Evolutionary conservation across 352 stramenopile species (phyloP).

Genomic region (Pythium scleroteichum): DNA sequence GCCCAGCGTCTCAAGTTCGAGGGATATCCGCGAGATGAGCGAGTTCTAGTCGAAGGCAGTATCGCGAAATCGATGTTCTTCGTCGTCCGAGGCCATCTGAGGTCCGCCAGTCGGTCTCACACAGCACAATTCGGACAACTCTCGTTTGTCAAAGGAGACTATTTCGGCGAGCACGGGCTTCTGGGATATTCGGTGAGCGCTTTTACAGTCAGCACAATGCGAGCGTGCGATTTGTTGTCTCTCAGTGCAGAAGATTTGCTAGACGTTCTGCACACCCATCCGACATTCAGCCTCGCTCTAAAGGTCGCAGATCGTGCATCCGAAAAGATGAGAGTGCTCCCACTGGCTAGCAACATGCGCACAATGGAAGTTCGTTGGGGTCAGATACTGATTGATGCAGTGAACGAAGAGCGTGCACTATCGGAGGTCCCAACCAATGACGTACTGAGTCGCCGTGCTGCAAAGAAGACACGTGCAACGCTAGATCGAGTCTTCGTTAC

Average conservation of each 20-base stretch:
- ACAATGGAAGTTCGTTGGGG: constrained; percentile 51
- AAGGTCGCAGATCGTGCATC: constrained; percentile 38
- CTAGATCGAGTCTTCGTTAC: constrained; percentile 35
- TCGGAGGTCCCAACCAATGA: constrained; percentile 8
- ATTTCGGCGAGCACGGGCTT: constrained; percentile 62
- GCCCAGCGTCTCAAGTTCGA: constrained; percentile 56
- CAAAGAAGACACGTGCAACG: constrained; percentile 32
- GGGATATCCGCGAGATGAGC: constrained; percentile 57
- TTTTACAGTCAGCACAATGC: constrained; percentile 49
- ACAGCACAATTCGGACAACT: constrained; percentile 21
- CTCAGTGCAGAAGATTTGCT: constrained; percentile 44
- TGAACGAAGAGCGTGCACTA: constrained; percentile 35
- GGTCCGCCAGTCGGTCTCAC: constrained; percentile 35
- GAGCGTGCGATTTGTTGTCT: constrained; percentile 60
- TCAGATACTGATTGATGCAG: constrained; percentile 30
- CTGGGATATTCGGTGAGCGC: constrained; percentile 51
- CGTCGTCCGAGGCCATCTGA: constrained; percentile 51
- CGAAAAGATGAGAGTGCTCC: constrained; percentile 23
- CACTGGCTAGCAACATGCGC: constrained; percentile 11
- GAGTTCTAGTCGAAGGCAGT: constrained; percentile 61
- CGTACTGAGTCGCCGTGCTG: not conserved
- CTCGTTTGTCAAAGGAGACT: constrained; percentile 50
- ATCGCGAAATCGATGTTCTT: constrained; percentile 75
- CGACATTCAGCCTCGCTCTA: constrained; percentile 41
- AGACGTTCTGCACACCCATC: constrained; percentile 42